Conservation (phyloP, 208 protist genomes). For the Leishmania major region DNA sequence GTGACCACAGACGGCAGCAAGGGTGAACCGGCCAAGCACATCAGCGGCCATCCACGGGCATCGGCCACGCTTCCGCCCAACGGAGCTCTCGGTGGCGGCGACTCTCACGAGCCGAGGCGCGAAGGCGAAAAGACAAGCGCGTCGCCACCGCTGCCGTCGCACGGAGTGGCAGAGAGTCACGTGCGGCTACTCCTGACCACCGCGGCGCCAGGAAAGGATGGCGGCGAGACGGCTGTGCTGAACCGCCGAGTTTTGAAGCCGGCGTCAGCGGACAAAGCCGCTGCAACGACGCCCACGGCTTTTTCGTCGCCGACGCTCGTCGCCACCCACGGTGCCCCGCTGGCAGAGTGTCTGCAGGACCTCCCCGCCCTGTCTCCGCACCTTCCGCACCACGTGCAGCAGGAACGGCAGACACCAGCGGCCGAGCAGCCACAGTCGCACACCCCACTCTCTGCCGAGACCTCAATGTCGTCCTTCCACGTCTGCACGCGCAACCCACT, state of each 20-base stretch:
- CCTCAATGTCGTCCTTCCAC: conserved; percentile 12
- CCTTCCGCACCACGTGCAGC: not conserved
- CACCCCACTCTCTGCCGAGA: conserved; percentile 3
- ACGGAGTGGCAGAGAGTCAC: not conserved
- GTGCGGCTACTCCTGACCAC: not conserved
- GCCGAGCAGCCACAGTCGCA: not conserved
- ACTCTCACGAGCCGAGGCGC: not conserved
- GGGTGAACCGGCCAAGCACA: not conserved
- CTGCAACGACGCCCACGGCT: not conserved
- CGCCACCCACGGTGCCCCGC: not conserved
- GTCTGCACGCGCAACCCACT: conserved; percentile 22
- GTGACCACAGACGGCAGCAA: not conserved
- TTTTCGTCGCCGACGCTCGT: not conserved
- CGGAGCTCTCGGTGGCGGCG: not conserved
- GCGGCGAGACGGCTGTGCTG: not conserved
- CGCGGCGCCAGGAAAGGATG: not conserved
- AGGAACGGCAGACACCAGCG: not conserved
- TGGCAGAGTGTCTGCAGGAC: conserved; percentile 22
- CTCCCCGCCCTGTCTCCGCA: conserved; percentile 14
- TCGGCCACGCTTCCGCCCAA: conserved; percentile 7
- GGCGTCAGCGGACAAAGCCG: not conserved
- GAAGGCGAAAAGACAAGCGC: not conserved
- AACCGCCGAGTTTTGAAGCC: not conserved
- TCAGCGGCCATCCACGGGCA: not conserved
- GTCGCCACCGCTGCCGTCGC: not conserved